Evolutionary conservation across 2,329 filamentous ascomycete genomes (phyloP), one percentile per base, ranked within the genome.

Genomic region (Cyphellophora europaea): DNA sequence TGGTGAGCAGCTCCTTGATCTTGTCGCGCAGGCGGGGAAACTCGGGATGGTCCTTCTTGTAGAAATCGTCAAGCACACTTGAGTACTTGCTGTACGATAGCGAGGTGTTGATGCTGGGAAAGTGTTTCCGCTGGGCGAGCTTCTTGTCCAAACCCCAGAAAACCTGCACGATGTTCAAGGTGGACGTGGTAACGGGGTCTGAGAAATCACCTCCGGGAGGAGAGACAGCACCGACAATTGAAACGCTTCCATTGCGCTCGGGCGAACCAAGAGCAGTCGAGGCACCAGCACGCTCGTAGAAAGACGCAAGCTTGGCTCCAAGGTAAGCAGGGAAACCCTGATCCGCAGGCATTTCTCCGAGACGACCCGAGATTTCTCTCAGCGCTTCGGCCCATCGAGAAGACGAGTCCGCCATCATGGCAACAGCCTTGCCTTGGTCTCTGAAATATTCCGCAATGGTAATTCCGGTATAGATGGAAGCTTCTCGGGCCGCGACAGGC

Each of bases 101-200:
- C 13, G 78, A 77, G 6, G 91, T 96, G 71, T 98, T 98, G 70
- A 98, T 88, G 19, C 88, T 95, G 5, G 91, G 91, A 73, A 98
- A 98, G 65, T 98, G 91, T 69, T 98, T 98, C 53, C 91, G 81
- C 67, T 96, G 91, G 14, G 91, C 91, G 41, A 98, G 80, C 72
- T 96, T 96, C 81, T 98, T 96, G 72, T 98, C 91, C 33, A 96
- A 75, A 73, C 91, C 91, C 91, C 91, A 98, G 71, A 98, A 98
- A 50, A 98, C 91, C 62, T 98, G 91, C 54, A 98, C 91, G 56
- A 98, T 98, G 75, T 83, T 77, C 31, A 98, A 79, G 13, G 91
- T 98, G 48, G 84, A 82, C 41, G 77, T 85, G 11, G 91, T 98
- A 55, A 98, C 91, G 13, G 91, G 91, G 65, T 98, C 91, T 30